These are phyloP conservation scores for Chrysanthemum seticuspe DNA, from an alignment of 129 eudicot genomes.

Conservation along the genomic window DNA sequence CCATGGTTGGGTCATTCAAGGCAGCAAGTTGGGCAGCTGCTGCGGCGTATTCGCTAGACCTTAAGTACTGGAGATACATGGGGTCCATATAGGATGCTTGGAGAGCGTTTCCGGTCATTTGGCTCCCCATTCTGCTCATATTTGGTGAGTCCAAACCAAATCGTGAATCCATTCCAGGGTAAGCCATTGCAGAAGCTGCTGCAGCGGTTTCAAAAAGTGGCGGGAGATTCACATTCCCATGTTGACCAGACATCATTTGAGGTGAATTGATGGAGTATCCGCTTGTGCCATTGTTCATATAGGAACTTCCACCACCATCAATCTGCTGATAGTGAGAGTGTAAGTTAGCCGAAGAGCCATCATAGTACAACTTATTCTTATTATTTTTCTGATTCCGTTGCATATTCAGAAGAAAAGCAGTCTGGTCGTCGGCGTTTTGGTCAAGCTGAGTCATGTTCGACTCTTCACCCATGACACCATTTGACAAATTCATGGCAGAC, in stretches of 20 bases:
- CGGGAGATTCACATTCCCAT: slow-evolving; percentile 51
- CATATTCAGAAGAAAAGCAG: slow-evolving; percentile 51
- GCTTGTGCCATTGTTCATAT: slow-evolving; percentile 46
- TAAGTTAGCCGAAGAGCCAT: slow-evolving; percentile 57
- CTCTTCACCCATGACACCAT: slow-evolving; percentile 49
- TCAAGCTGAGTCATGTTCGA: slow-evolving; percentile 45
- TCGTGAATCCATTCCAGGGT: slow-evolving; percentile 80
- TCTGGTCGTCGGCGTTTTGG: slow-evolving; percentile 47
- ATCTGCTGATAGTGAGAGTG: slow-evolving; percentile 60
- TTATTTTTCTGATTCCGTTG: slow-evolving; percentile 40
- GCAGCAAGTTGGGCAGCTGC: slow-evolving; percentile 61
- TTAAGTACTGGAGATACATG: slow-evolving; percentile 67
- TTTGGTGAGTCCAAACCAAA: slow-evolving; percentile 56
- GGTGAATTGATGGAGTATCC: slow-evolving; percentile 68
- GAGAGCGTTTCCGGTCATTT: slow-evolving; percentile 48
- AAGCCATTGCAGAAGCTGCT: slow-evolving; percentile 81
- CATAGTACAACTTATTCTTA: slow-evolving; percentile 39
- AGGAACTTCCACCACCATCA: slow-evolving; percentile 61
- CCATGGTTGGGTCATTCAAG: slow-evolving; percentile 61
- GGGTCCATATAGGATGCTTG: slow-evolving; percentile 72
- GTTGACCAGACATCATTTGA: slow-evolving; percentile 65
- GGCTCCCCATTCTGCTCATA: slow-evolving; percentile 57
- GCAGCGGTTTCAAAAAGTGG: slow-evolving; percentile 90
- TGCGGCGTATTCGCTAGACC: slow-evolving; percentile 78
- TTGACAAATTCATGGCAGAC: slow-evolving; percentile 73